Conservation (phyloP, 352 stramenopile genomes). For the Phytophthora kernoviae region DNA sequence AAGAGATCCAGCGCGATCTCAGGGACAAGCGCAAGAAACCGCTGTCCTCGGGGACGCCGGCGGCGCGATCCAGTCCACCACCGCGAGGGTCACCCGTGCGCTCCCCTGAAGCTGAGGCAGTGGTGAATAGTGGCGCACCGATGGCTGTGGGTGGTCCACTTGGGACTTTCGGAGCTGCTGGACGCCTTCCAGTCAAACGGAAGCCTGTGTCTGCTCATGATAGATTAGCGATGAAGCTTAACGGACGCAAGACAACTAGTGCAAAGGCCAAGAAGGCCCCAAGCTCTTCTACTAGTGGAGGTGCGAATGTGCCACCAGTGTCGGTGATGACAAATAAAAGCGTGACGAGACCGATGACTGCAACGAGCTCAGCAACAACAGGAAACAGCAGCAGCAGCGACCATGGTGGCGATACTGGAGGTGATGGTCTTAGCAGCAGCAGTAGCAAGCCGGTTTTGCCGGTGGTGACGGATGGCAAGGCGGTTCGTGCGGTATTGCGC, state of each 20-base stretch:
- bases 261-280: slow-evolving; percentile 57
- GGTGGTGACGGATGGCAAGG: slow-evolving; percentile 49
- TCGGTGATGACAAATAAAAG: slow-evolving; percentile 55
- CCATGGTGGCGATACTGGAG: slow-evolving; percentile 47
- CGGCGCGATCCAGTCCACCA: slow-evolving; percentile 56
- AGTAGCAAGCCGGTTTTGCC: slow-evolving; percentile 29
- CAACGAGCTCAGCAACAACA: slow-evolving; percentile 20
- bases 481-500: slow-evolving; percentile 73
- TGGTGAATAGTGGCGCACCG: slow-evolving; percentile 34
- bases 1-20: slow-evolving; percentile 86
- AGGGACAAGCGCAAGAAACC: slow-evolving; percentile 70
- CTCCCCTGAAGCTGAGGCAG: slow-evolving; percentile 63
- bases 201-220: slow-evolving; percentile 77
- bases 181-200: slow-evolving; percentile 49
- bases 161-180: slow-evolving; percentile 50
- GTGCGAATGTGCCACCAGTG: slow-evolving; percentile 50
- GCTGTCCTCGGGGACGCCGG: slow-evolving; percentile 4
- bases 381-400: slow-evolving; percentile 33
- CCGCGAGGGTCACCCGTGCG: slow-evolving; percentile 65
- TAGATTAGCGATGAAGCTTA: slow-evolving; percentile 76
- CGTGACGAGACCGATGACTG: slow-evolving; percentile 34
- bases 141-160: slow-evolving; percentile 59
- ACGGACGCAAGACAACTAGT: slow-evolving; percentile 53
- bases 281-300: slow-evolving; percentile 6
- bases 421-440: slow-evolving; percentile 40